phyloP scores from a whole-genome alignment of 2,329 filamentous ascomycete species.

The Ceratocystiopsis minuta region DNA sequence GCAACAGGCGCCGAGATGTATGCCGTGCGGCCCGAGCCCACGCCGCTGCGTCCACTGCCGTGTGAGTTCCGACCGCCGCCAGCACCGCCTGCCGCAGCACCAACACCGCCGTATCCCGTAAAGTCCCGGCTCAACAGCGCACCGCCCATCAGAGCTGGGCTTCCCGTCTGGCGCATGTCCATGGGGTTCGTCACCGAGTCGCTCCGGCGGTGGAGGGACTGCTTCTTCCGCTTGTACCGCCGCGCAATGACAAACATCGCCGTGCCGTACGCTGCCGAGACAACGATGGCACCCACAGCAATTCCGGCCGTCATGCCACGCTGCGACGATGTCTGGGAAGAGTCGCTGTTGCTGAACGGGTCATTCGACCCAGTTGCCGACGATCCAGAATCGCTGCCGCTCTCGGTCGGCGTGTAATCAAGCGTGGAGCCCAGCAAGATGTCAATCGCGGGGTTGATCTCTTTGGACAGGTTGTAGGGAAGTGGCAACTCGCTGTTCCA shows the following conservation, averaged over 20 bases:
- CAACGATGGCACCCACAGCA: slow-evolving; percentile 56
- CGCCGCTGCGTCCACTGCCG: slow-evolving; percentile 33
- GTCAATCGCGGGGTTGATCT: slow-evolving; percentile 73
- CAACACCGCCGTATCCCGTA: slow-evolving; percentile 29
- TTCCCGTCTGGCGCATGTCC: slow-evolving; percentile 39
- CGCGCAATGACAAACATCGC: slow-evolving; percentile 90
- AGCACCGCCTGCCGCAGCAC: slow-evolving; percentile 23
- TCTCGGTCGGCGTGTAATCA: slow-evolving; percentile 21
- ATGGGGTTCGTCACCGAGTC: slow-evolving; percentile 49
- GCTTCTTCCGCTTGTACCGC: slow-evolving; percentile 73
- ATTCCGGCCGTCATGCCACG: slow-evolving; percentile 49
- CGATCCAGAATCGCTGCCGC: slow-evolving; percentile 18
- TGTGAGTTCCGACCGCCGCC: slow-evolving; percentile 36
- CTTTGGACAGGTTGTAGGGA: slow-evolving; percentile 53
- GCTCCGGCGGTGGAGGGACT: slow-evolving; percentile 57
- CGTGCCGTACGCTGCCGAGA: slow-evolving; percentile 74
- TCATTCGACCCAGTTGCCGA: slow-evolving; percentile 14
- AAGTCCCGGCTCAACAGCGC: slow-evolving; percentile 41
- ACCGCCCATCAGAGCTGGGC: slow-evolving; percentile 52
- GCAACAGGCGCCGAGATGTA: slow-evolving; percentile 80
- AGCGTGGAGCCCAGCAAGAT: slow-evolving; percentile 31
- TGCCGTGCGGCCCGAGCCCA: slow-evolving; percentile 35
- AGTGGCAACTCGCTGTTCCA: slow-evolving; percentile 53
- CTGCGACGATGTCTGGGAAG: slow-evolving; percentile 37
- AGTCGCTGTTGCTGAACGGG: slow-evolving; percentile 18